phyloP scores from a whole-genome alignment of 2,329 filamentous ascomycete species.

The Ophiostoma novo-ulmi region DNA sequence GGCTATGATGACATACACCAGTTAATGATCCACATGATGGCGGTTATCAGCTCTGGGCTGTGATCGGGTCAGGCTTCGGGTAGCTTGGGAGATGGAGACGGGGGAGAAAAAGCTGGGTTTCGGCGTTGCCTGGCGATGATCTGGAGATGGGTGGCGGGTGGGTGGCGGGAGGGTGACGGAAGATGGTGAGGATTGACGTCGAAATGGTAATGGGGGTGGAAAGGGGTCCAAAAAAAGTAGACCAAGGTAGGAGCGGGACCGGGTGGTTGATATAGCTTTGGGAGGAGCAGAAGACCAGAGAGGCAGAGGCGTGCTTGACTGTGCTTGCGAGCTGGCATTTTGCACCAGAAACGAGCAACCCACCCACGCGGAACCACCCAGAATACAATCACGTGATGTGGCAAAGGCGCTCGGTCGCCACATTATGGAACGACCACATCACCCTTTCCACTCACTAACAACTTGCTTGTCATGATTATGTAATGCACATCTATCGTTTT shows the following conservation, averaged over 20 bases:
- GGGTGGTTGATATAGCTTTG: constrained; percentile 12
- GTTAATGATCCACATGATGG: constrained; percentile 85
- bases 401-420: neutral
- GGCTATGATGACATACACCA: constrained; percentile 65
- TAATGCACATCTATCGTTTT: neutral
- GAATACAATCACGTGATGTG: neutral
- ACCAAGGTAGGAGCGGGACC: constrained; percentile 16
- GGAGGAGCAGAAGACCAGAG: neutral
- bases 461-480: neutral
- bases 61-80: neutral
- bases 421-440: neutral
- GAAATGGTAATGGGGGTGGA: constrained; percentile 1
- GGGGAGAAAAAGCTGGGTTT: neutral
- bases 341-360: neutral
- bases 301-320: neutral
- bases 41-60: constrained; percentile 18
- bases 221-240: constrained; percentile 14
- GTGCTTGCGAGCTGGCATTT: constrained; percentile 6
- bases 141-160: neutral
- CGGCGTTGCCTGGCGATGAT: neutral
- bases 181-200: neutral
- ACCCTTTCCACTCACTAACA: neutral
- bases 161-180: neutral
- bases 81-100: neutral
- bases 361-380: neutral